Evolutionary conservation across 176 grass and related monocot genomes (phyloP).

Genomic region (Bonia amplexicaulis): DNA sequence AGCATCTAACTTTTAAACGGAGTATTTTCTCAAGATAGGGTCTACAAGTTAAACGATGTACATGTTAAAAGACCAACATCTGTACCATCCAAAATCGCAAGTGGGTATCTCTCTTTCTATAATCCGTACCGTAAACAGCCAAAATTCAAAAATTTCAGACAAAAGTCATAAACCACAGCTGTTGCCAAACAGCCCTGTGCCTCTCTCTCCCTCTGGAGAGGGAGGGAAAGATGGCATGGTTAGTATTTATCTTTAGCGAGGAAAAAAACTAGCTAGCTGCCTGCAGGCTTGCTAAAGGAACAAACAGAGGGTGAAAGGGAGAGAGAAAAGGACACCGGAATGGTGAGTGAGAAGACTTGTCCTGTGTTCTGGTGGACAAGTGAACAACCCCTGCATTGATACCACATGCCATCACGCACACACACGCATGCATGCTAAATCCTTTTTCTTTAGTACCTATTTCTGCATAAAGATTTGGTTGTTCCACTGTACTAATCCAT

Average conservation of each 20-base stretch:
- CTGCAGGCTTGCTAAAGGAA: conserved; percentile 38
- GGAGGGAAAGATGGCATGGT: conserved; percentile 28
- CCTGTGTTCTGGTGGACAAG: conserved; percentile 32
- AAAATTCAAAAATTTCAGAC: no score
- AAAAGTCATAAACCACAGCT: no score
- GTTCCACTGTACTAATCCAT: conserved; percentile 31
- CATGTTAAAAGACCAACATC: no score
- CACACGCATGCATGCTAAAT: conserved; percentile 22
- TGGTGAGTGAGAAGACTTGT: conserved; percentile 45
- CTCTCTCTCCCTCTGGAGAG: neutral
- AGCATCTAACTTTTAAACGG: no score
- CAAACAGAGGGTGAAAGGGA: conserved; percentile 1
- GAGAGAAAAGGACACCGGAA: conserved; percentile 24
- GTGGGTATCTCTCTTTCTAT: no score
- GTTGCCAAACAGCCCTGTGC: no score
- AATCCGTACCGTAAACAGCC: no score
- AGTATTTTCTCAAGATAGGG: no score
- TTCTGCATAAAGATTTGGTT: conserved; percentile 27
- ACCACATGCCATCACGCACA: conserved; percentile 43
- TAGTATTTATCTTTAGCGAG: conserved; percentile 20
- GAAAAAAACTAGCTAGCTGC: conserved; percentile 25
- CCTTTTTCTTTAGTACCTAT: conserved; percentile 3
- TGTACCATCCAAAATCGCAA: no score
- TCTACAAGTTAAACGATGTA: no score
- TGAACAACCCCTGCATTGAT: conserved; percentile 47